Conservation (phyloP, 495 filamentous ascomycete species). For the Hyaloscypha hepaticicola region DNA sequence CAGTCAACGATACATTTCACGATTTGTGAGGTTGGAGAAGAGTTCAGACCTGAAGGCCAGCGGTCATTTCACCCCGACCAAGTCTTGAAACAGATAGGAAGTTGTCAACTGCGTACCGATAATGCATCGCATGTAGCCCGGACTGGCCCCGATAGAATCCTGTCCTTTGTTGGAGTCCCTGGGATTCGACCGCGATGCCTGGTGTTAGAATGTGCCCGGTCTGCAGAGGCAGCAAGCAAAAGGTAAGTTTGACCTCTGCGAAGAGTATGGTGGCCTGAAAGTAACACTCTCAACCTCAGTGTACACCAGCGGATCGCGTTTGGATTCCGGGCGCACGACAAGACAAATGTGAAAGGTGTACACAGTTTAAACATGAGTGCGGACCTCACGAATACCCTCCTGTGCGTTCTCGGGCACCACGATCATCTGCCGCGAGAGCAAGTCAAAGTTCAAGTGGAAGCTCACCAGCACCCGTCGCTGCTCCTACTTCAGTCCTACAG, state of each 20-base stretch:
- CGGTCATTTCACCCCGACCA: too few species aligned
- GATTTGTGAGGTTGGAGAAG: too few species aligned
- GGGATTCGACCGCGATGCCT: background rate
- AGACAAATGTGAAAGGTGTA: slow-evolving; percentile 7
- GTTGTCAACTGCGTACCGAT: background rate
- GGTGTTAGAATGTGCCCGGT: background rate
- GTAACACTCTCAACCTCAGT: background rate
- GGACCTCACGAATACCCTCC: background rate
- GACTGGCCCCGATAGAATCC: background rate
- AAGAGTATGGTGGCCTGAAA: background rate
- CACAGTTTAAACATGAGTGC: background rate
- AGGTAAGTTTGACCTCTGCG: background rate
- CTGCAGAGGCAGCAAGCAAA: slow-evolving; percentile 6
- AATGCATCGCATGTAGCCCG: background rate
- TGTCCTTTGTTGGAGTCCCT: background rate
- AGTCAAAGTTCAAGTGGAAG: background rate
- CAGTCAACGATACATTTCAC: too few species aligned
- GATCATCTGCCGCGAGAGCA: background rate
- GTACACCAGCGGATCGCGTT: background rate
- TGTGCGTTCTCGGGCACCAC: background rate
- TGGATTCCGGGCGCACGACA: background rate
- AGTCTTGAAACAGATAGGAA: too few species aligned
- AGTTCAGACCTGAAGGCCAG: too few species aligned
- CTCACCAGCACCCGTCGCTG: background rate
- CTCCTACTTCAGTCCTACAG: background rate